Evolutionary conservation across 2,329 filamentous ascomycete species (phyloP).

Genomic region (Harringtonia lauricola): DNA sequence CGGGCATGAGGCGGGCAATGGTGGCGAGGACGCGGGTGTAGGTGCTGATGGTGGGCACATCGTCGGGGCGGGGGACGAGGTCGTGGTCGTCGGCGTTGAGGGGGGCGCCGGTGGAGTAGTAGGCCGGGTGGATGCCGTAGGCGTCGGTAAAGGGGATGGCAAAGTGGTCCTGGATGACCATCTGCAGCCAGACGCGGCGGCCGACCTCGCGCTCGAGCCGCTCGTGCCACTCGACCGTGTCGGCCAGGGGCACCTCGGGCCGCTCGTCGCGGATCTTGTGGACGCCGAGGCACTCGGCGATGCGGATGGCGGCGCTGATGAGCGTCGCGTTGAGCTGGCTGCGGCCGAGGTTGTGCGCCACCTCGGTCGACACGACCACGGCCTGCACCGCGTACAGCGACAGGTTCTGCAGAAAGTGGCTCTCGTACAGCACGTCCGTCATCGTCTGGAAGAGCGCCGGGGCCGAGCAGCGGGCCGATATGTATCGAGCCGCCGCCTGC

Average conservation of each 20-base stretch:
- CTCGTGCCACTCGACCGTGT: slow-evolving; percentile 1
- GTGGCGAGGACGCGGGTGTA: slow-evolving; percentile 18
- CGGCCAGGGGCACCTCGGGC: neutral
- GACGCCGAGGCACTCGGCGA: slow-evolving; percentile 17
- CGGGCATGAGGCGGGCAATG: slow-evolving; percentile 20
- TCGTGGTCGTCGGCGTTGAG: slow-evolving; percentile 22
- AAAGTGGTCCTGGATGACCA: slow-evolving; percentile 25
- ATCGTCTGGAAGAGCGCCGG: slow-evolving; percentile 18
- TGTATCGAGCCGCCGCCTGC: neutral
- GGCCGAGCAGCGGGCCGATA: slow-evolving; percentile 2
- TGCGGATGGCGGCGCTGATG: slow-evolving; percentile 22
- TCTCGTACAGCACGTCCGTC: slow-evolving; percentile 20
- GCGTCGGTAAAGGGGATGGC: slow-evolving; percentile 24
- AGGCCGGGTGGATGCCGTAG: slow-evolving; percentile 22
- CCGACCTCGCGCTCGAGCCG: slow-evolving; percentile 20
- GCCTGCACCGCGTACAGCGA: slow-evolving; percentile 23
- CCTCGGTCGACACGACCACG: slow-evolving; percentile 24
- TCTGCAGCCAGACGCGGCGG: slow-evolving; percentile 24
- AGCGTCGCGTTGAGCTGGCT: slow-evolving; percentile 21
- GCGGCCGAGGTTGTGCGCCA: slow-evolving; percentile 24
- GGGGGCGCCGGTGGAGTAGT: slow-evolving; percentile 20
- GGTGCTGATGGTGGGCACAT: slow-evolving; percentile 12
- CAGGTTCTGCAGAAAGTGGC: slow-evolving; percentile 19
- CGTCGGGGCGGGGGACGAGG: slow-evolving; percentile 6
- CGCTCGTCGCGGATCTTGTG: slow-evolving; percentile 11